Conservation (phyloP, 192 early-diverging fungal genomes). For the Nowakowskiella sp. region DNA sequence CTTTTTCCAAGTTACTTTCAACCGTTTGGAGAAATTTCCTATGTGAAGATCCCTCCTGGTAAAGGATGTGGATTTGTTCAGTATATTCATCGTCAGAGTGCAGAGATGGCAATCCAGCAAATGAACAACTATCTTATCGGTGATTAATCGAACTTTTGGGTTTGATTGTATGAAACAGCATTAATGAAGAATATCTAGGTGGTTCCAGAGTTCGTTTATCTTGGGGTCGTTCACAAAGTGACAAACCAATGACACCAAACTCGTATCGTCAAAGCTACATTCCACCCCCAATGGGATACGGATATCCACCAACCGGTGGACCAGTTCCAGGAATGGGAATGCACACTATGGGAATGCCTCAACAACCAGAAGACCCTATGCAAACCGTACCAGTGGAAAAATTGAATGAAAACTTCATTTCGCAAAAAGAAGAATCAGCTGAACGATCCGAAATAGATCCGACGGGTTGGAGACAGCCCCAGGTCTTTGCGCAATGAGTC, state of each 20-base stretch:
- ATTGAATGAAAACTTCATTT: constrained; percentile 25
- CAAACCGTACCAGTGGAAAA: constrained; percentile 22
- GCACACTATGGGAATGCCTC: constrained; percentile 3
- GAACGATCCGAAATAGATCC: constrained; percentile 17
- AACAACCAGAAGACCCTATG: constrained; percentile 20
- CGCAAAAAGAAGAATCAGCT: constrained; percentile 16
- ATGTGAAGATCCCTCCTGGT: constrained; percentile 90
- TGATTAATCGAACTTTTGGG: background rate
- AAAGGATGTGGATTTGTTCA: constrained; percentile 96
- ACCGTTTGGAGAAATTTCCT: constrained; percentile 83
- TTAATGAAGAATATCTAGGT: constrained; percentile 17
- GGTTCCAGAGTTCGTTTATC: constrained; percentile 59
- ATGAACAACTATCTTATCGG: constrained; percentile 87
- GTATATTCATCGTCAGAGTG: constrained; percentile 70
- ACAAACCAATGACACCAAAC: no score
- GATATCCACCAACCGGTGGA: no score
- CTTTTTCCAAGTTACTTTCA: constrained; percentile 54
- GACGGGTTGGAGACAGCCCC: constrained; percentile 18
- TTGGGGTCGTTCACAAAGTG: constrained; percentile 70
- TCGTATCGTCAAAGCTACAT: no score
- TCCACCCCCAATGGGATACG: constrained; percentile 1
- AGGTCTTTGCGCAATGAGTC: background rate
- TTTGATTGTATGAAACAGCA: no score
- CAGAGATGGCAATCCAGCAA: constrained; percentile 82
- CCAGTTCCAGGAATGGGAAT: no score